Conservation (phyloP, 441 rosid genomes). For the Melastoma candidum region DNA sequence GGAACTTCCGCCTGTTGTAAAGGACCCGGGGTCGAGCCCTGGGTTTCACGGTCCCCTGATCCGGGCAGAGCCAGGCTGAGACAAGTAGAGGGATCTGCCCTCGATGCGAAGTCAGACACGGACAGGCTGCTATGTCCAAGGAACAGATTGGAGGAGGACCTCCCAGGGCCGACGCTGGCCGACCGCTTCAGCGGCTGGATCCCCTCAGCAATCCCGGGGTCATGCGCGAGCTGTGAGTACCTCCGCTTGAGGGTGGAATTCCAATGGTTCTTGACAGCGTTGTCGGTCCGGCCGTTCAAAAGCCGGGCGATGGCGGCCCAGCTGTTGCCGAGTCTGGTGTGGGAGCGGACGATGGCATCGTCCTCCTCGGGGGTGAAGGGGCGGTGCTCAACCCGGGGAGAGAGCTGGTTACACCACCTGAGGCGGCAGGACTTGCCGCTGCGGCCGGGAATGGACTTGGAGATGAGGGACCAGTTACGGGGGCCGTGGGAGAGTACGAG, state of each 20-base stretch:
- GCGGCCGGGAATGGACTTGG: too few species aligned
- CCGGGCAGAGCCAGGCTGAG: conserved; percentile 29
- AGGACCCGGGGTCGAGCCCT: too few species aligned
- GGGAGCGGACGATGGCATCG: too few species aligned
- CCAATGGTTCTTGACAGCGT: conserved; percentile 25
- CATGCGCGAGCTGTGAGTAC: conserved; percentile 10
- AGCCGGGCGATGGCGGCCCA: too few species aligned
- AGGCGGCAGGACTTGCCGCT: too few species aligned
- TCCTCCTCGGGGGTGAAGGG: too few species aligned
- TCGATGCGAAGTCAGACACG: conserved; percentile 27
- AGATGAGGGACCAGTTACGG: too few species aligned
- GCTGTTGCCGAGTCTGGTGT: too few species aligned
- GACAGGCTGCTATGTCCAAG: conserved; percentile 14
- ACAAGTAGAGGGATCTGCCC: conserved; percentile 19
- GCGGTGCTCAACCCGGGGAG: too few species aligned
- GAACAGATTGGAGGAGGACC: background rate
- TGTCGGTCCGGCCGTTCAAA: too few species aligned
- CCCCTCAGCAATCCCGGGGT: background rate
- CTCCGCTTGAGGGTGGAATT: conserved; percentile 39
- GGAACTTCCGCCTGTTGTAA: background rate
- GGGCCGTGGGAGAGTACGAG: too few species aligned
- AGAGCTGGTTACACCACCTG: too few species aligned
- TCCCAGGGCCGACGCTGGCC: conserved; percentile 10
- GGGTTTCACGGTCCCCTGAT: conserved; percentile 5
- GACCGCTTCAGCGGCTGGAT: conserved; percentile 6